phyloP scores from a whole-genome alignment of 352 stramenopile species.

The Blastocystis hominis region DNA sequence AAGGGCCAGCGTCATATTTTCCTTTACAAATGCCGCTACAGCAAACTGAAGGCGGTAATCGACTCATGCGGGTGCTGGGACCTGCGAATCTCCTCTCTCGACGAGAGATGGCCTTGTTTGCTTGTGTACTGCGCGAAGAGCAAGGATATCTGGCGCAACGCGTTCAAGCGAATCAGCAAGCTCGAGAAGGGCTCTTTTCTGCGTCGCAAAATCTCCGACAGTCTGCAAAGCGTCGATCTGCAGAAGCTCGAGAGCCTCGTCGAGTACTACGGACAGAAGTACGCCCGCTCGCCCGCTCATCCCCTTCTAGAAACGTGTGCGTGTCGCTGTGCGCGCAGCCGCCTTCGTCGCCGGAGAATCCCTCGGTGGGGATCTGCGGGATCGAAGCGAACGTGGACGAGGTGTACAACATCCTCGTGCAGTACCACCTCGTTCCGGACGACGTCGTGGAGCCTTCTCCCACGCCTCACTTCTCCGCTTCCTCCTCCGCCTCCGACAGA shows the following conservation, averaged over 20 bases:
- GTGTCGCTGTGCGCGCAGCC: conserved; percentile 46
- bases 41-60: conserved; percentile 25
- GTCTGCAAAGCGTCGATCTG: conserved; percentile 42
- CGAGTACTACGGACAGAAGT: conserved; percentile 32
- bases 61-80: conserved; percentile 36
- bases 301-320: conserved; percentile 37
- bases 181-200: conserved; percentile 19
- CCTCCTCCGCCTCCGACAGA: not conserved
- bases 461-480: not conserved
- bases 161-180: conserved; percentile 48
- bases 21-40: conserved; percentile 56
- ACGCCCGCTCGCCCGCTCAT: not conserved
- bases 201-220: conserved; percentile 28
- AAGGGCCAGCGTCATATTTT: conserved; percentile 56
- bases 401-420: conserved; percentile 29
- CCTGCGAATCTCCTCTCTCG: conserved; percentile 11
- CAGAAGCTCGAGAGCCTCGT: conserved; percentile 34
- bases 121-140: conserved; percentile 46
- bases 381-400: conserved; percentile 22
- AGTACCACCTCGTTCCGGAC: conserved; percentile 30
- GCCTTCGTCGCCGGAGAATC: conserved; percentile 47
- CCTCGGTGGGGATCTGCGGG: conserved; percentile 43
- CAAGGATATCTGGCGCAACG: conserved; percentile 38
- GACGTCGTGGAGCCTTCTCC: not conserved
- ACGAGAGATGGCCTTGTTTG: conserved; percentile 53